A percentile compares a stretch with the other conserved stretches of the same genome.
phyloP scores from a whole-genome alignment of 768 basidiomycete species.

The Russula lepida region DNA sequence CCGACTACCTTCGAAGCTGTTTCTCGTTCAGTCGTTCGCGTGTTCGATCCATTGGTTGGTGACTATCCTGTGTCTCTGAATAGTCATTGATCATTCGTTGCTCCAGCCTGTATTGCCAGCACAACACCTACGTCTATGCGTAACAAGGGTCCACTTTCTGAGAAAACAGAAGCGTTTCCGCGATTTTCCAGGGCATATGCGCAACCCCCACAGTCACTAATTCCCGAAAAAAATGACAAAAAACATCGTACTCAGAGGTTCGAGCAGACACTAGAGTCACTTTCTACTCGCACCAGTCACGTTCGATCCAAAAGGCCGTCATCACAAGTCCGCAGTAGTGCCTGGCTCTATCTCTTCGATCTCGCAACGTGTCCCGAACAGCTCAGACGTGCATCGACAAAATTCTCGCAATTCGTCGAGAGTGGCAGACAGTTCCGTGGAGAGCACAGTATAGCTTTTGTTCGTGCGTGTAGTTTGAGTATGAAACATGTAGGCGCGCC shows the following conservation, averaged over 20 bases:
- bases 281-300: constrained; percentile 10
- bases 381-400: constrained; percentile 5
- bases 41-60: neutral
- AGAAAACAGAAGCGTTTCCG: neutral
- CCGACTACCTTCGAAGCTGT: neutral
- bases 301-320: neutral
- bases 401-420: constrained; percentile 16
- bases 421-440: constrained; percentile 8
- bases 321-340: constrained; percentile 12
- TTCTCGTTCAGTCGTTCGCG: neutral
- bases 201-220: neutral
- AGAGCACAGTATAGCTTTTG: constrained; percentile 10
- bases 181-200: neutral
- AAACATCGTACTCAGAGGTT: constrained; percentile 7
- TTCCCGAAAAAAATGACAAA: neutral
- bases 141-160: neutral
- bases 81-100: neutral
- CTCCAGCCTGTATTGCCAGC: neutral
- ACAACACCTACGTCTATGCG: neutral
- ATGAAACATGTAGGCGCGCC: too few relatives aligned
- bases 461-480: constrained; percentile 16
- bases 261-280: neutral
- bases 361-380: constrained; percentile 15
- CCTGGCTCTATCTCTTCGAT: constrained; percentile 20
- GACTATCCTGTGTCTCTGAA: neutral